phyloP scores from a whole-genome alignment of 2,329 filamentous ascomycete genomes.

The Metarhizium humberi region DNA sequence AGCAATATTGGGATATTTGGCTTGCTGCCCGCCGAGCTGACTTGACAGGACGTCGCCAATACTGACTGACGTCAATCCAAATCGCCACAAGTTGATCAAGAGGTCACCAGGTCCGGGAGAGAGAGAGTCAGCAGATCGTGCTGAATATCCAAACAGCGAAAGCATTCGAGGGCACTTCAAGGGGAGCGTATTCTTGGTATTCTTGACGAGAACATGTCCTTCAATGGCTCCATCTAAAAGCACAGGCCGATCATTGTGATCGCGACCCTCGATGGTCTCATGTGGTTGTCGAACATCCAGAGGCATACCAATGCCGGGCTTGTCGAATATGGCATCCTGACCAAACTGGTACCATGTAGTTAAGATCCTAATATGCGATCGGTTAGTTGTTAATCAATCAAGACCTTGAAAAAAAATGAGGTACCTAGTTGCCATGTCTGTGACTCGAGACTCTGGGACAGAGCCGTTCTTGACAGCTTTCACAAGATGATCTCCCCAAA shows the following conservation, averaged over 20 bases:
- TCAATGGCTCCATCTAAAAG: conserved; percentile 49
- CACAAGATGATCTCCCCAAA: conserved; percentile 45
- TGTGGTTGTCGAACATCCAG: conserved; percentile 39
- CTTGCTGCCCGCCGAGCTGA: neutral
- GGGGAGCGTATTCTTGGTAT: conserved; percentile 44
- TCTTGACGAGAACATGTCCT: conserved; percentile 56
- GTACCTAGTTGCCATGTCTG: conserved; percentile 49
- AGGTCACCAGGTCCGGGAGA: conserved; percentile 26
- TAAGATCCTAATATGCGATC: conserved; percentile 25
- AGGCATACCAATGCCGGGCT: conserved; percentile 43
- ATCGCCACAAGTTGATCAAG: conserved; percentile 20
- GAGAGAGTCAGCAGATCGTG: conserved; percentile 33
- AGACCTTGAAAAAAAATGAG: neutral
- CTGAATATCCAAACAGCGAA: conserved; percentile 53
- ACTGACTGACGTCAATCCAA: conserved; percentile 16
- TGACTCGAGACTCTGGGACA: conserved; percentile 42
- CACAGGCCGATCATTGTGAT: conserved; percentile 27
- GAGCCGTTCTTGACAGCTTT: conserved; percentile 52
- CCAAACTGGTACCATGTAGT: conserved; percentile 48
- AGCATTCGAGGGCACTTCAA: conserved; percentile 39
- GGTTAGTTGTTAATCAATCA: neutral
- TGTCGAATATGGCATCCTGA: conserved; percentile 38
- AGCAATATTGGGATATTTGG: conserved; percentile 12
- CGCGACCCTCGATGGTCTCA: conserved; percentile 41
- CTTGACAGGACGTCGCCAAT: conserved; percentile 13